Percentiles rank a stretch among this genome's conserved stretches.
Evolutionary conservation across 2,329 filamentous ascomycete species (phyloP).

Genomic region (Pseudogymnoascus sp.): DNA sequence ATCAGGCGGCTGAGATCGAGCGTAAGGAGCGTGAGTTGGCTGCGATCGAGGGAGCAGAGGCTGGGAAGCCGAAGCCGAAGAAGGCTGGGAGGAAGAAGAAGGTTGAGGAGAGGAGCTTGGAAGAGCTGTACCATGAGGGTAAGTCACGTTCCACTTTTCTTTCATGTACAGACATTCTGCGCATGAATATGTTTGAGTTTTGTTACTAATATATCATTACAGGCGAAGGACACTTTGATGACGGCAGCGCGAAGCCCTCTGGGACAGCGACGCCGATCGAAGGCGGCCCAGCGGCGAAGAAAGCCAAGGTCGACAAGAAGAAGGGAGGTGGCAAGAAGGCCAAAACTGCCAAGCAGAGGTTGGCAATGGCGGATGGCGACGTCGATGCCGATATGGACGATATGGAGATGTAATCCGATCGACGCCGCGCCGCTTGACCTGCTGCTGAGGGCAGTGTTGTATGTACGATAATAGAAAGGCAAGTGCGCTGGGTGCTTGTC

Average conservation of each 20-base stretch:
- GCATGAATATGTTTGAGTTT: constrained; percentile 14
- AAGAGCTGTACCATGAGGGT: constrained; percentile 99
- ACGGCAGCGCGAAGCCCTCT: constrained; percentile 70
- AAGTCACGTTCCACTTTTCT: constrained; percentile 36
- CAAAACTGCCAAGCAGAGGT: constrained; percentile 61
- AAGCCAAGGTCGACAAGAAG: constrained; percentile 47
- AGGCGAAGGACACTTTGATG: constrained; percentile 97
- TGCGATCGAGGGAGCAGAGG: constrained; percentile 48
- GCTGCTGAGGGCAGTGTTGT: neutral
- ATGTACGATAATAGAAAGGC: constrained; percentile 5
- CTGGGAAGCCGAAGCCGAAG: constrained; percentile 53
- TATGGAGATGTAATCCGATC: constrained; percentile 8
- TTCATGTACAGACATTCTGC: neutral
- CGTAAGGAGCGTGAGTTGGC: constrained; percentile 81
- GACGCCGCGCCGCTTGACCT: neutral
- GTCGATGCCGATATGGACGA: constrained; percentile 19
- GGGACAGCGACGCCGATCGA: constrained; percentile 78
- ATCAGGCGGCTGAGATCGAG: constrained; percentile 90
- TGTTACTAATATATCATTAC: constrained; percentile 29
- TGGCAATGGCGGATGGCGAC: constrained; percentile 60
- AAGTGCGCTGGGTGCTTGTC: neutral
- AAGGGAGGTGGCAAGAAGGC: constrained; percentile 53
- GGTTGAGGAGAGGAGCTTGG: constrained; percentile 58
- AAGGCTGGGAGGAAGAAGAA: constrained; percentile 55
- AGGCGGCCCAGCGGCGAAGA: constrained; percentile 41